Conservation (phyloP, 1,139 yeast genomes). For the Suhomyces guaymorum region DNA sequence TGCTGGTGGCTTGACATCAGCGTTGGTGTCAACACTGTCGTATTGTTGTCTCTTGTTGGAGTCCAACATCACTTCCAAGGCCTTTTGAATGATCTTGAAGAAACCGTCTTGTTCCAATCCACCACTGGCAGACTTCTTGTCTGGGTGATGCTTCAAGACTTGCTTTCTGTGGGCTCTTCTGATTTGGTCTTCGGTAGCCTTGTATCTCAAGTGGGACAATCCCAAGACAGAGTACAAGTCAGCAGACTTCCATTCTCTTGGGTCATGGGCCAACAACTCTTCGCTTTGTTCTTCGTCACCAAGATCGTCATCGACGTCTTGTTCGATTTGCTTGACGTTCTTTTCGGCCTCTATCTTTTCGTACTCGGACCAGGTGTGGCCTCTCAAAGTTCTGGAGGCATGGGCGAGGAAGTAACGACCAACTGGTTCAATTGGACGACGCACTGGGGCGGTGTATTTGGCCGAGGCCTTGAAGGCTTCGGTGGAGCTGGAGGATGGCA, state of each 20-base stretch:
- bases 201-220: slow-evolving; percentile 84
- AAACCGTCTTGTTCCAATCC: slow-evolving; percentile 93
- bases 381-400: slow-evolving; percentile 93
- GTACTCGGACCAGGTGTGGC: slow-evolving; percentile 98
- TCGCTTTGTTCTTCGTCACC: slow-evolving; percentile 79
- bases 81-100: slow-evolving; percentile 97
- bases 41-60: slow-evolving; percentile 85
- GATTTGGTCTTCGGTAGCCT: slow-evolving; percentile 89
- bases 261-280: slow-evolving; percentile 80
- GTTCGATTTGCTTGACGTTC: slow-evolving; percentile 75
- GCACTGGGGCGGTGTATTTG: slow-evolving; percentile 63
- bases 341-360: slow-evolving; percentile 92
- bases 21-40: slow-evolving; percentile 91
- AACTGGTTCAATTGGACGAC: slow-evolving; percentile 93
- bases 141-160: slow-evolving; percentile 97
- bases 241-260: slow-evolving; percentile 97
- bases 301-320: slow-evolving; percentile 66
- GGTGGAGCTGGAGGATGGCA: slow-evolving; percentile 45
- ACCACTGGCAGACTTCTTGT: slow-evolving; percentile 87
- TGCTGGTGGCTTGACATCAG: slow-evolving; percentile 80
- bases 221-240: slow-evolving; percentile 97
- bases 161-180: slow-evolving; percentile 97
- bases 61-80: slow-evolving; percentile 87
- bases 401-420: slow-evolving; percentile 96
- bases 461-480: slow-evolving; percentile 54